Evolutionary conservation across 306 rosid species (phyloP).

Genomic region (Quercus glauca): DNA sequence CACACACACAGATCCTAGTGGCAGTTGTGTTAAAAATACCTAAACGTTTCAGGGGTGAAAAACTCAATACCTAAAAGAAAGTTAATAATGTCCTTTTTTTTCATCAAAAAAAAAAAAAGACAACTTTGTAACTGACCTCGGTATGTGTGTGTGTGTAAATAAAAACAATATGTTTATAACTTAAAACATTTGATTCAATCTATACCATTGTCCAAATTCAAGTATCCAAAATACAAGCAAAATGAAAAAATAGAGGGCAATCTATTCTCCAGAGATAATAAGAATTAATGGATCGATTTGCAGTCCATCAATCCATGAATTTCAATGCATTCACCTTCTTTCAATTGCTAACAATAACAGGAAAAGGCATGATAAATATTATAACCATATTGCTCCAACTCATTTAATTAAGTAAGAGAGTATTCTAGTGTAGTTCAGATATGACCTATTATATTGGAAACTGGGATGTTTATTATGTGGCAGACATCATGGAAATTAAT

Average conservation of each 20-base stretch:
- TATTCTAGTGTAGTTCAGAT: neutral
- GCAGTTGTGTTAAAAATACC: neutral
- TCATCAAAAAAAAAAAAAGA: neutral
- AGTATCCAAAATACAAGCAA: neutral
- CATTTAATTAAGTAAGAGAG: neutral
- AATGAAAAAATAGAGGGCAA: neutral
- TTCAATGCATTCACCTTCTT: neutral
- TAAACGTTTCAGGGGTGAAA: neutral
- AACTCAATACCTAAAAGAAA: neutral
- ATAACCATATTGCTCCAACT: neutral
- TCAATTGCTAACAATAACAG: neutral
- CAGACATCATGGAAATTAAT: neutral
- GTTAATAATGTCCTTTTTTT: neutral
- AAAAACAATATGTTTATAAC: neutral
- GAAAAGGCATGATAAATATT: neutral
- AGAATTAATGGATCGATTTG: neutral
- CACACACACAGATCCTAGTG: neutral
- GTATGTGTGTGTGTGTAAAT: neutral
- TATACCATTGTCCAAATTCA: neutral
- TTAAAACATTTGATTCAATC: neutral
- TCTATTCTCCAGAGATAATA: neutral
- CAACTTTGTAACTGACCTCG: neutral
- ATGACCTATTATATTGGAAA: neutral
- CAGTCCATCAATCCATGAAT: neutral
- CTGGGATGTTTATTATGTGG: neutral